Base-by-base conservation (phyloP, 768 basidiomycete genomes). In the Porphyrellus cyaneotinctus region DNA sequence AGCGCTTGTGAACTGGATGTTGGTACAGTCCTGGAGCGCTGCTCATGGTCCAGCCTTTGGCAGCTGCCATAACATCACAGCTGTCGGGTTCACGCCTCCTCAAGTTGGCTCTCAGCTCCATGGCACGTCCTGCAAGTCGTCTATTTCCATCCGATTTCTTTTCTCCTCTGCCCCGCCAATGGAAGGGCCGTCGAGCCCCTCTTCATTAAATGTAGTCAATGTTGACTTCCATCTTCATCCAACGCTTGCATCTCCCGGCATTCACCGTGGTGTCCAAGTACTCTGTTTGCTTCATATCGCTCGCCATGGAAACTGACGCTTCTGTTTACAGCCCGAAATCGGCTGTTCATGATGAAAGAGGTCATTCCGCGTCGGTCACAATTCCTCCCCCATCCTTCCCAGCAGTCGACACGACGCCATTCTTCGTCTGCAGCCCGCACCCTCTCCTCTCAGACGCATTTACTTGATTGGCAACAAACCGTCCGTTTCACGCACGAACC, bases 41-140 rank as follows among this genome's bases (percentile, higher is more conserved):
- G 70, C 71, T 70, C 74, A 85, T 85, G 83, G 75, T 85, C 62
- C 82, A 86, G 74, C 80, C 82, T 63, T 70, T 85, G 58, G 76
- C 78, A 52, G 74, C 78, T 39, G 76, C 77, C 67, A 70, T 83
- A 35, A 35, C 58, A 66, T 79, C 68, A 75, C 74, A 67, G 49
- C 56, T 65, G 36, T 56, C 59, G 35, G 61, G 60, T 48, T 60
- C 52, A 48, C 57, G 64, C 54, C 43, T 67, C 47, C 61, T 67
- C 38, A 68, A 58, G 53, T 54, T 66, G 48, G 60, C 68, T 42
- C 53, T 69, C 38, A 58, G 56, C 43, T 59, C 64, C 55, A 68
- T 71, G 64, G 45, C 60, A 47, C 64, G 66, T 17, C 50, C 72
- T 18, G 52, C 69, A 35, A 67, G 63, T 39, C 61, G 64, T 18